Percentiles rank a stretch among this genome's conserved stretches.
Evolutionary conservation across 2,329 filamentous ascomycete species (phyloP).

Genomic region (Pyrenochaeta sp.): DNA sequence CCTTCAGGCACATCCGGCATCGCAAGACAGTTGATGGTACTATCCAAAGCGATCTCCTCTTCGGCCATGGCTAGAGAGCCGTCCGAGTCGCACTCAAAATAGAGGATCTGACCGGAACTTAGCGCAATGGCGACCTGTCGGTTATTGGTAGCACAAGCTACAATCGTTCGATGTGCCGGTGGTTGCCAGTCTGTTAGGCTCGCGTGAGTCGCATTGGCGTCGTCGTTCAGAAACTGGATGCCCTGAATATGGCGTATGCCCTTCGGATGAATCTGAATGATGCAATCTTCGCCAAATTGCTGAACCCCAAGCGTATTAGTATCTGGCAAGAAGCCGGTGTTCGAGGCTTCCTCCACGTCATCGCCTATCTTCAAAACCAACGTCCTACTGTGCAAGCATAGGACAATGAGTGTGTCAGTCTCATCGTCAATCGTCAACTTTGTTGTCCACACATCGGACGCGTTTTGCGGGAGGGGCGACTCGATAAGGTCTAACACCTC

Average conservation of each 20-base stretch:
- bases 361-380: conserved; percentile 95
- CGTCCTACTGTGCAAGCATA: conserved; percentile 90
- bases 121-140: conserved; percentile 92
- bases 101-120: conserved; percentile 95
- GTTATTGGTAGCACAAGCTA: conserved; percentile 91
- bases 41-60: conserved; percentile 93
- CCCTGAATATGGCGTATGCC: conserved; percentile 90
- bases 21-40: conserved; percentile 93
- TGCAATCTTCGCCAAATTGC: conserved; percentile 89
- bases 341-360: conserved; percentile 93
- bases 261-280: conserved; percentile 95
- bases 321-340: conserved; percentile 89
- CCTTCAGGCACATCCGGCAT: conserved; percentile 93
- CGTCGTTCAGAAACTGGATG: conserved; percentile 50
- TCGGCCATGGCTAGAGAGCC: conserved; percentile 91
- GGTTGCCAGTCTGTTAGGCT: conserved; percentile 92
- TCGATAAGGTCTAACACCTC: conserved; percentile 97
- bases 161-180: conserved; percentile 92
- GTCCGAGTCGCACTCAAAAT: conserved; percentile 96
- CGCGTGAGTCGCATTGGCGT: conserved; percentile 51
- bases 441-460: conserved; percentile 93
- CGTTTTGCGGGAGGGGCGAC: conserved; percentile 87
- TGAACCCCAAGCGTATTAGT: conserved; percentile 92
- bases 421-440: conserved; percentile 83
- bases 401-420: conserved; percentile 93